Evolutionary conservation across 106 monocot genomes (phyloP).

Genomic region (Triglochin maritima): DNA sequence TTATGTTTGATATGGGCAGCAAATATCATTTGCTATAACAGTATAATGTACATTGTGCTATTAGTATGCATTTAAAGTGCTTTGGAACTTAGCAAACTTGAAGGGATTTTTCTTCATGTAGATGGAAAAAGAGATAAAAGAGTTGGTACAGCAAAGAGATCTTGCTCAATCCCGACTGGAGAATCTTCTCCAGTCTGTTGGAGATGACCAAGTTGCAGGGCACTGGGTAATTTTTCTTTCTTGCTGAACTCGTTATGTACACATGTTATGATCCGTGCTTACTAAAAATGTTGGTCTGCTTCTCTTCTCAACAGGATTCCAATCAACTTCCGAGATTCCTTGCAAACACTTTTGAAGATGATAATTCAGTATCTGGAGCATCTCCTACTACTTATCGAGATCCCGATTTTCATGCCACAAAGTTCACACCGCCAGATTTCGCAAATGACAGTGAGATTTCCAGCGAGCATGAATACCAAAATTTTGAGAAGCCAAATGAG

Average conservation of each 20-base stretch:
- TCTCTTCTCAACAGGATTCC: constrained; percentile 16
- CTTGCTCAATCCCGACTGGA: constrained; percentile 55
- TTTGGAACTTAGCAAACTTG: constrained; percentile 18
- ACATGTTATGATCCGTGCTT: not conserved
- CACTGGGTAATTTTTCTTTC: constrained; percentile 32
- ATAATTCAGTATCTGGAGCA: constrained; percentile 31
- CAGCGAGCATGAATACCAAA: constrained; percentile 3
- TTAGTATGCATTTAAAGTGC: too few relatives aligned
- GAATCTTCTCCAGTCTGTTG: constrained; percentile 45
- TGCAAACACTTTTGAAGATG: constrained; percentile 27
- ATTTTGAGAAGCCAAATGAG: constrained; percentile 13
- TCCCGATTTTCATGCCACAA: constrained; percentile 10
- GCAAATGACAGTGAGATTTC: constrained; percentile 9
- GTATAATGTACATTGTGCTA: too few relatives aligned
- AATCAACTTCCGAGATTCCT: constrained; percentile 12
- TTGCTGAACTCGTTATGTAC: not conserved
- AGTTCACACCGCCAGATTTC: constrained; percentile 7
- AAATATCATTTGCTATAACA: too few relatives aligned
- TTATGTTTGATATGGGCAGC: too few relatives aligned
- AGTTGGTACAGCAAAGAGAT: constrained; percentile 59
- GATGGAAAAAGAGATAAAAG: constrained; percentile 95
- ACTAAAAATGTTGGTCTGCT: not conserved
- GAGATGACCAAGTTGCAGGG: constrained; percentile 29
- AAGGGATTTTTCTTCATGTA: constrained; percentile 46
- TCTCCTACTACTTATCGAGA: constrained; percentile 24